Evolutionary conservation across 2,329 filamentous ascomycete species (phyloP).

Genomic region (Colletotrichum sp.): DNA sequence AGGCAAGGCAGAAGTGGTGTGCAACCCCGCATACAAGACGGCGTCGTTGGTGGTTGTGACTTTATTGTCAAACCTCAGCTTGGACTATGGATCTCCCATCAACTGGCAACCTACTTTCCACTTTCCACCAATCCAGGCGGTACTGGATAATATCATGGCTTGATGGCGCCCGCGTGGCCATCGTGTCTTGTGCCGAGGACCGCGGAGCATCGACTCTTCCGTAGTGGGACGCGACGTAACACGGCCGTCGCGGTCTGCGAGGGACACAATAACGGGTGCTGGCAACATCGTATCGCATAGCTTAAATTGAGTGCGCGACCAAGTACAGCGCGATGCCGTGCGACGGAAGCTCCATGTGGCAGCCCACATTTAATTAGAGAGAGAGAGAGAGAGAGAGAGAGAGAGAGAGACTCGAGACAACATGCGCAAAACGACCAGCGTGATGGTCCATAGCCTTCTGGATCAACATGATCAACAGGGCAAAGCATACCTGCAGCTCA

Average conservation of each 20-base stretch:
- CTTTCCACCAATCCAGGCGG: neutral
- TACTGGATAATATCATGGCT: neutral
- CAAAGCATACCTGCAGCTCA: neutral
- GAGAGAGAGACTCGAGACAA: neutral
- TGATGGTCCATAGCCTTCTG: neutral
- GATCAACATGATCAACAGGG: neutral
- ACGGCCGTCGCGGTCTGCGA: neutral
- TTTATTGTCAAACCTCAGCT: neutral
- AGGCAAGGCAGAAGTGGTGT: neutral
- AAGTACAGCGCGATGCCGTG: neutral
- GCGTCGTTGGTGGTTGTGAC: neutral
- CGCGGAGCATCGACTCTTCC: neutral
- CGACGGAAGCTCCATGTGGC: neutral
- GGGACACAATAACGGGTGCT: neutral
- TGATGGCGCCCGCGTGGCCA: neutral
- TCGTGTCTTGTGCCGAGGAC: neutral
- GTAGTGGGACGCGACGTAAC: neutral
- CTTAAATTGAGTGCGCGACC: neutral
- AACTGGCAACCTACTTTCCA: neutral
- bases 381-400: neutral
- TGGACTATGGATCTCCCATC: neutral
- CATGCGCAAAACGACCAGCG: neutral
- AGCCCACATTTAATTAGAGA: neutral
- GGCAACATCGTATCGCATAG: conserved; percentile 12
- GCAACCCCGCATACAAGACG: conserved; percentile 7